A percentile compares a stretch with the other conserved stretches of the same genome.
phyloP scores from a whole-genome alignment of 148 eudicot genomes.

The Rhododendron griersonianum region DNA sequence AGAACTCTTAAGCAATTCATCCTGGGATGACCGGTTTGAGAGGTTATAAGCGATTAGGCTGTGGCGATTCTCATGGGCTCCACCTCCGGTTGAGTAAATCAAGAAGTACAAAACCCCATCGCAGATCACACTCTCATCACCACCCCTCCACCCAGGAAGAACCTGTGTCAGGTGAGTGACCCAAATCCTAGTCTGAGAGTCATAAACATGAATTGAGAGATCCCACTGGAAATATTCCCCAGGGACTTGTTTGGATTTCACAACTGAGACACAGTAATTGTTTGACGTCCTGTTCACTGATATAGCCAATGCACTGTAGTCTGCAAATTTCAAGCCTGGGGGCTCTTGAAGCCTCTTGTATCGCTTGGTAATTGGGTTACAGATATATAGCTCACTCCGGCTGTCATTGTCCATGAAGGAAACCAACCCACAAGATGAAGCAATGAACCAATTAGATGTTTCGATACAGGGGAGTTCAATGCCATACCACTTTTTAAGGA shows the following conservation, averaged over 20 bases:
- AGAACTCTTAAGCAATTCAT: slow-evolving; percentile 43
- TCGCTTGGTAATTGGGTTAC: slow-evolving; percentile 63
- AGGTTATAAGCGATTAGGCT: slow-evolving; percentile 60
- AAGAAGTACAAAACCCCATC: slow-evolving; percentile 67
- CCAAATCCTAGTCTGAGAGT: slow-evolving; percentile 64
- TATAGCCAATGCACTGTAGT: slow-evolving; percentile 72
- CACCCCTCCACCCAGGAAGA: slow-evolving; percentile 76
- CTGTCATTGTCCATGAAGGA: slow-evolving; percentile 81
- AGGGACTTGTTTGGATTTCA: slow-evolving; percentile 80
- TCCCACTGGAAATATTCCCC: slow-evolving; percentile 73
- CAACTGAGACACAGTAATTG: slow-evolving; percentile 52
- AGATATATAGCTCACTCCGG: slow-evolving; percentile 58
- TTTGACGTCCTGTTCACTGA: slow-evolving; percentile 47
- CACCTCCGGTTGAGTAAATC: slow-evolving; percentile 68
- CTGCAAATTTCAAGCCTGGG: slow-evolving; percentile 50
- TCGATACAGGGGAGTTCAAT: slow-evolving; percentile 73
- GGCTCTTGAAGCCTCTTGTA: slow-evolving; percentile 48
- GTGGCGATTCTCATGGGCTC: slow-evolving; percentile 52
- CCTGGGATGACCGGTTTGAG: slow-evolving; percentile 30
- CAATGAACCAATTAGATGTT: slow-evolving; percentile 73
- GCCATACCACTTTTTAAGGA: slow-evolving; percentile 70
- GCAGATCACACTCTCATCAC: slow-evolving; percentile 81
- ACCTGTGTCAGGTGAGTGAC: slow-evolving; percentile 47
- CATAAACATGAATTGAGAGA: slow-evolving; percentile 67
- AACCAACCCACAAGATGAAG: slow-evolving; percentile 88